Percentiles rank a stretch among this genome's conserved stretches.
phyloP scores from a whole-genome alignment of 768 basidiomycete species.

The Pisolithus tinctorius region DNA sequence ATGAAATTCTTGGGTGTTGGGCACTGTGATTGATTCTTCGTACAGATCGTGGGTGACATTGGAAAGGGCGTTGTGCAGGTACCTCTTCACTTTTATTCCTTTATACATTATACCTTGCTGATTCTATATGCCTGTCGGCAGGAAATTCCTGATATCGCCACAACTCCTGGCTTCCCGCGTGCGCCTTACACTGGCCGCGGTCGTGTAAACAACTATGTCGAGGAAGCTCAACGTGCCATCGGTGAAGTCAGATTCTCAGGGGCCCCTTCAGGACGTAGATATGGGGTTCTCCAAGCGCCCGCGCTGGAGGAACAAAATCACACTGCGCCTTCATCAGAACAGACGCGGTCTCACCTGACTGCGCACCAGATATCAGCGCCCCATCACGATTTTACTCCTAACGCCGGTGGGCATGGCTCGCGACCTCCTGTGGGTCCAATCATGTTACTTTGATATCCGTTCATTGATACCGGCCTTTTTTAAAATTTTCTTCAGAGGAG shows the following conservation, averaged over 20 bases:
- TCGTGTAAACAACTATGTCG: slow-evolving; percentile 53
- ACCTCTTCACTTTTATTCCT: slow-evolving; percentile 2
- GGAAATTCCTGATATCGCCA: slow-evolving; percentile 78
- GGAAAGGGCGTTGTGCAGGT: slow-evolving; percentile 42
- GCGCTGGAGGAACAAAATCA: slow-evolving; percentile 3
- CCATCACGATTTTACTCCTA: slow-evolving; percentile 25
- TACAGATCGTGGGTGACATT: slow-evolving; percentile 42
- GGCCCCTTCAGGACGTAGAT: slow-evolving; percentile 22
- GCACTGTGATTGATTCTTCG: background rate
- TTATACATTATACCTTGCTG: background rate
- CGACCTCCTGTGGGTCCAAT: slow-evolving; percentile 13
- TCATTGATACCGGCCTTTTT: slow-evolving; percentile 15
- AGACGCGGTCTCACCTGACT: background rate
- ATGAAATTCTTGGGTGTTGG: background rate
- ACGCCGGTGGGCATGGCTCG: slow-evolving; percentile 6
- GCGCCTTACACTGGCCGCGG: slow-evolving; percentile 63
- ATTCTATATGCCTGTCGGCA: slow-evolving; percentile 19
- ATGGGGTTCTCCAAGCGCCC: background rate
- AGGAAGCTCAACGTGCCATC: slow-evolving; percentile 55
- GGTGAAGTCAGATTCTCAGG: slow-evolving; percentile 44
- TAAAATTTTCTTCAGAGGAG: slow-evolving; percentile 6
- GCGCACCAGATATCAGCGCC: slow-evolving; percentile 25
- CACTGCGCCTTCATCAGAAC: slow-evolving; percentile 3
- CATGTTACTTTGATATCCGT: slow-evolving; percentile 7
- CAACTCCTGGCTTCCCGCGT: slow-evolving; percentile 73